phyloP scores from a whole-genome alignment of 2,329 filamentous ascomycete species.

The Huntiella decipiens region DNA sequence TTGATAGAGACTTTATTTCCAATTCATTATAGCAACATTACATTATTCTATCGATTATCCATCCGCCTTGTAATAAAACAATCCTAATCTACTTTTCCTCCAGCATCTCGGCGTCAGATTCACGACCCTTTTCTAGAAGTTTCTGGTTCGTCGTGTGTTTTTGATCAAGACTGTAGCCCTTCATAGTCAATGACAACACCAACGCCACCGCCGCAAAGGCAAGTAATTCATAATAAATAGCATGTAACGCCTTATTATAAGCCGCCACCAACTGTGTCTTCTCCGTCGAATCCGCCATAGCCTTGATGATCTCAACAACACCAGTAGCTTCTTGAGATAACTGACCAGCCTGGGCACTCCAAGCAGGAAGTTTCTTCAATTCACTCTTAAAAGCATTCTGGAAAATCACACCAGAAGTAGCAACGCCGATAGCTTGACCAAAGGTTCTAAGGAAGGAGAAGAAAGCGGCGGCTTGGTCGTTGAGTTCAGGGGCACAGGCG shows the following conservation, averaged over 20 bases:
- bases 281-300: conserved; percentile 22
- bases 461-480: conserved; percentile 41
- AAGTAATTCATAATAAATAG: conserved; percentile 19
- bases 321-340: conserved; percentile 39
- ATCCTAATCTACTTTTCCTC: background rate
- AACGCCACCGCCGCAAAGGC: conserved; percentile 15
- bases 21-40: background rate
- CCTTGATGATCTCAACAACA: conserved; percentile 37
- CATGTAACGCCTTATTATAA: conserved; percentile 18
- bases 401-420: conserved; percentile 42
- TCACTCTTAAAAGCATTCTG: conserved; percentile 42
- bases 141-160: conserved; percentile 16
- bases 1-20: background rate
- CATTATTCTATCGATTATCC: background rate
- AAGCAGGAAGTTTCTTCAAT: conserved; percentile 26
- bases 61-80: background rate
- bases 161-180: conserved; percentile 17
- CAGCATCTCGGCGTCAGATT: background rate
- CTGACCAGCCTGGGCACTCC: conserved; percentile 23
- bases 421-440: conserved; percentile 16
- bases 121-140: conserved; percentile 2
- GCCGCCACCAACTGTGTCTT: conserved; percentile 17
- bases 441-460: conserved; percentile 34
- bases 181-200: conserved; percentile 19
- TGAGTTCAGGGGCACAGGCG: conserved; percentile 25